Base-by-base conservation (phyloP, 345 rosid species). In the Eucalyptus pumila region DNA sequence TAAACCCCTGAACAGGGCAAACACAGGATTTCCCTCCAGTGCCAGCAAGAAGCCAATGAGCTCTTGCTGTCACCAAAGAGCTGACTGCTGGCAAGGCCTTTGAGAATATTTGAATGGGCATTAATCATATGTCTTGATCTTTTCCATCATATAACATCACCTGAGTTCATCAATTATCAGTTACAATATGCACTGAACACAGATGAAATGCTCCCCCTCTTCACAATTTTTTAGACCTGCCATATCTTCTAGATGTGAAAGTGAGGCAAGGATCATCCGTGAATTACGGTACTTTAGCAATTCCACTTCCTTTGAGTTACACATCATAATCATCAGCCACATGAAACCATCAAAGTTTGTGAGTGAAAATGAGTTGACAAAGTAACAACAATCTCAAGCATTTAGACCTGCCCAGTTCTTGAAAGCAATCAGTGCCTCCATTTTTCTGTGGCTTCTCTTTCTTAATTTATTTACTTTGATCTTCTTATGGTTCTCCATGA, bases 341-440 rank as follows among this genome's bases (percentile, higher is more conserved):
- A 37, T 21, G 83, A 76, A 72, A 76, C 83, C 15, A 76, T 76
- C 47, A 76, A 37, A 76, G 83, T 76, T 76, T 24, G 45, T 21
- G 27, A 76, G 45, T 19, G 83, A 37, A 21, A 76, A 76, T 76
- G 83, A 37, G 45, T 37, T 40, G 47, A 76, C 83, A 76, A 21
- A 37, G 47, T 21, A 37, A 21, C 83, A 21, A 37, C 27, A 5
- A 37, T 48, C 86, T 95, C 94, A 97, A 87, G 96, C 94, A 91
- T 90, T 96, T 80, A 98, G 93, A 90, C 99, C 99, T 91, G 94
- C 99, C 99, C 99, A 98, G 90, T 95, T 97, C 96, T 97, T 97
- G 94, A 97, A 98, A 80, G 98, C 97, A 90, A 97, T 89, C 45
- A 98, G 97, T 5, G 99, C 96, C 92, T 98, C 99, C 99, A 94